Conservation (phyloP, 768 basidiomycete genomes). For the Pisolithus sp. region DNA sequence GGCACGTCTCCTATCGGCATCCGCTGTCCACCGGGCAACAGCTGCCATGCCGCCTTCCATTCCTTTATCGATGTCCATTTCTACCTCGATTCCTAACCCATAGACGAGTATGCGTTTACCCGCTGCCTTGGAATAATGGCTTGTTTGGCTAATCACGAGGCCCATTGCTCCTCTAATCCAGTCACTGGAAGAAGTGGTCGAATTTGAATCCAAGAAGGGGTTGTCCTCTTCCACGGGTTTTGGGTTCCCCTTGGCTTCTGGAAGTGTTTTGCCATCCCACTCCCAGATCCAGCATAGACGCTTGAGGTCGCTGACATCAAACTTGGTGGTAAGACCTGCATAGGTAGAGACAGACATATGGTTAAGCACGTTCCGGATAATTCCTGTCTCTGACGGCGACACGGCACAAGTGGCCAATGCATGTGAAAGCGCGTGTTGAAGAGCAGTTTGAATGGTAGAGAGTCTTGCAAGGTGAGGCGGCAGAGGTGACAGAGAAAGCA, state of each 20-base stretch:
- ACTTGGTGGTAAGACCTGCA: conserved; percentile 55
- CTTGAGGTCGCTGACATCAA: conserved; percentile 62
- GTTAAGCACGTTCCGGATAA: conserved; percentile 73
- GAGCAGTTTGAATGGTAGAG: conserved; percentile 53
- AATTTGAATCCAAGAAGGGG: conserved; percentile 54
- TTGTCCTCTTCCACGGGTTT: conserved; percentile 53
- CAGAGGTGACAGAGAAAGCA: conserved; percentile 44
- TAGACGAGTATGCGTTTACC: conserved; percentile 72
- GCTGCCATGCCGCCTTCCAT: conserved; percentile 83
- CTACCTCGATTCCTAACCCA: conserved; percentile 82
- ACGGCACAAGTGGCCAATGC: conserved; percentile 78
- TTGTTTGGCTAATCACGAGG: conserved; percentile 63
- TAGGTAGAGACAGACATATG: conserved; percentile 67
- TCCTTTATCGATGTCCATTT: conserved; percentile 76
- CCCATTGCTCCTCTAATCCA: conserved; percentile 83
- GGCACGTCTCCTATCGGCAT: conserved; percentile 52
- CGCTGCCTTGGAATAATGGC: conserved; percentile 60
- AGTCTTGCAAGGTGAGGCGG: conserved; percentile 59
- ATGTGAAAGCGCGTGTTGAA: conserved; percentile 81
- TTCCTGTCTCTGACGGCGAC: conserved; percentile 71
- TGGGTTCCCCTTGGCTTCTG: conserved; percentile 12
- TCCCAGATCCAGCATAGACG: conserved; percentile 88
- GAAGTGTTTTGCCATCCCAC: conserved; percentile 57
- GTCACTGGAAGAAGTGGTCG: conserved; percentile 41
- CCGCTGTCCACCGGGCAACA: conserved; percentile 81